Evolutionary conservation across 2,329 filamentous ascomycete species (phyloP).

Genomic region (Botrytis cinerea): DNA sequence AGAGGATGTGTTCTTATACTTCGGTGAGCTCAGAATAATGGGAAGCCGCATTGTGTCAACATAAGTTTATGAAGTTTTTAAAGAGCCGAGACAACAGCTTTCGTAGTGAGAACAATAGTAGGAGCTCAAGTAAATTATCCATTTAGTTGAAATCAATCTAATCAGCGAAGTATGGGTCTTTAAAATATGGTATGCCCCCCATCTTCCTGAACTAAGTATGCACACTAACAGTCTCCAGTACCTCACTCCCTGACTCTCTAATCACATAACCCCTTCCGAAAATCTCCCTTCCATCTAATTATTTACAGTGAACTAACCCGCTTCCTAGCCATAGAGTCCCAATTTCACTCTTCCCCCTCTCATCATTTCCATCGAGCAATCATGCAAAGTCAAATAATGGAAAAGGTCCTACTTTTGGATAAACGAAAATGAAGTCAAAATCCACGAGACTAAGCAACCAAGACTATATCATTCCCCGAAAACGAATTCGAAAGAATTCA

Average conservation of each 20-base stretch:
- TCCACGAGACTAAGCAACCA: no score
- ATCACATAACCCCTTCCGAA: slow-evolving; percentile 58
- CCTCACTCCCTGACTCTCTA: slow-evolving; percentile 57
- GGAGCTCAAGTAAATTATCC: neutral
- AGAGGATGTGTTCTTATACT: slow-evolving; percentile 17
- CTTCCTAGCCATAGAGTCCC: slow-evolving; percentile 34
- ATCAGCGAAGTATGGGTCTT: neutral
- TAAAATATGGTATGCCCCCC: neutral
- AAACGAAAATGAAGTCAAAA: no score
- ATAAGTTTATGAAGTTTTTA: slow-evolving; percentile 17
- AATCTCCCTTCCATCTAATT: slow-evolving; percentile 55
- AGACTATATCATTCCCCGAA: no score
- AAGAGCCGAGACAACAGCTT: slow-evolving; percentile 20
- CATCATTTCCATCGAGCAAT: slow-evolving; percentile 21
- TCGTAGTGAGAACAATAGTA: neutral
- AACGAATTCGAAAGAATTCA: no score
- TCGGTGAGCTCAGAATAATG: neutral
- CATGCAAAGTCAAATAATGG: slow-evolving; percentile 26
- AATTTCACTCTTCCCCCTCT: slow-evolving; percentile 24
- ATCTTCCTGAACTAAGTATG: neutral
- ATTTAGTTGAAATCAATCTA: neutral
- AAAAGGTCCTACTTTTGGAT: no score
- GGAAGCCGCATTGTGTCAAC: neutral
- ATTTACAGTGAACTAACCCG: slow-evolving; percentile 60
- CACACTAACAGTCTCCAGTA: slow-evolving; percentile 42